Evolutionary conservation across 495 filamentous ascomycete genomes (phyloP), one percentile per base, ranked within the genome.

Genomic region (Hypoxylon intermedium): DNA sequence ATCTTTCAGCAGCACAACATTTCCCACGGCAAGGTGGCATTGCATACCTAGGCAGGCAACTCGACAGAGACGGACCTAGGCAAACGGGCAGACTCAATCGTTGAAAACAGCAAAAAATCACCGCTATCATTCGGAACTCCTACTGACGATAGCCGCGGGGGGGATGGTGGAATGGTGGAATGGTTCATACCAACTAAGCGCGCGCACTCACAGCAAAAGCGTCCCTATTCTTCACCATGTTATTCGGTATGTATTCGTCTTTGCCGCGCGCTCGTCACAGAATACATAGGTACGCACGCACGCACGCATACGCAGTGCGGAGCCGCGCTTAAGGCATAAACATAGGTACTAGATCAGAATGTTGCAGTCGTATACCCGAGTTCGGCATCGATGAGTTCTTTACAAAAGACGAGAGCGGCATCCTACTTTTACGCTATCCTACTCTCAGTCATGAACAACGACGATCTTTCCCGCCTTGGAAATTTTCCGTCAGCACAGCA

Each of bases 401-500:
- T 19, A 19, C 13, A 16, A 28, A 43, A 37, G 26, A 43, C 28
- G 13, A 48, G 21, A 47, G 24, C 42, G 20, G 47, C 41, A 52
- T 19, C 33, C 28, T 53, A 16, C 26, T 43, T 47, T 12, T 33
- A 6, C 20, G 7, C 34, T 51, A 19, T 49, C 15, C 26, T 48
- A 41, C 33, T 45, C 37, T 18, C 20, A 6, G 30, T 2, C 9
- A 47, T 53, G n/a, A 19, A 42, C 47, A 19, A 42, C 47, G 53
- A 43, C 41, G 48, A 58, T 58, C 48, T 58, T 58, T 53, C 37
- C 60, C 5, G 33, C 24, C 36, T 53, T 3, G 43, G 36, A 54
- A 44, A 50, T 52, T 47, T 11, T 21, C 50, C 44, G 38, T 45
- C 12, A 23, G 18, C 18, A 36, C 21, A 37, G 42, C 38, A n/a